These are phyloP conservation scores for Hymenoscyphus linearis DNA, from an alignment of 2,329 filamentous ascomycete genomes.

Conservation along the genomic window DNA sequence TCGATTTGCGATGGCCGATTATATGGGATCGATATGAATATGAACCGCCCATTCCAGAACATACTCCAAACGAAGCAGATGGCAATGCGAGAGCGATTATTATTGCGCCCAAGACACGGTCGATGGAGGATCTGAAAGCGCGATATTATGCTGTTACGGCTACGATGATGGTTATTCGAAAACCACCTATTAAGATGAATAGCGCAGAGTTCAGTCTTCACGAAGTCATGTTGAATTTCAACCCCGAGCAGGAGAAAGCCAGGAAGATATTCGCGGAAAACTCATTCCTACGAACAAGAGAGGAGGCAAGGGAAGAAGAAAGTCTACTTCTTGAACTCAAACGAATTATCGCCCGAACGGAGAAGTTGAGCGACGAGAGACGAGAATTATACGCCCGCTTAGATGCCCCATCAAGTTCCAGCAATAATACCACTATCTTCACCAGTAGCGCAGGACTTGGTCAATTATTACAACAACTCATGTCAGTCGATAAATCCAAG, in stretches of 20 bases:
- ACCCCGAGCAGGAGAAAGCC: slow-evolving; percentile 69
- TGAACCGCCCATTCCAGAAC: slow-evolving; percentile 38
- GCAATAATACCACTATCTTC: slow-evolving; percentile 70
- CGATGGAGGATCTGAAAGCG: slow-evolving; percentile 85
- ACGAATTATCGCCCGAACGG: slow-evolving; percentile 81
- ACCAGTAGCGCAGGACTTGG: slow-evolving; percentile 76
- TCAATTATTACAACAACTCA: slow-evolving; percentile 73
- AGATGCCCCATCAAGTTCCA: slow-evolving; percentile 68
- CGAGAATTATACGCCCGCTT: slow-evolving; percentile 81
- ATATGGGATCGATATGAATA: slow-evolving; percentile 93
- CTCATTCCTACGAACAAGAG: slow-evolving; percentile 71
- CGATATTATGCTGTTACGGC: slow-evolving; percentile 86
- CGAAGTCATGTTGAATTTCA: slow-evolving; percentile 82
- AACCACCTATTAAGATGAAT: slow-evolving; percentile 81
- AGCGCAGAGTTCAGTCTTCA: slow-evolving; percentile 76
- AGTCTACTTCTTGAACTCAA: slow-evolving; percentile 84
- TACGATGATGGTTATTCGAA: slow-evolving; percentile 74
- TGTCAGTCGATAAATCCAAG: slow-evolving; percentile 80
- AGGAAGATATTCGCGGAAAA: slow-evolving; percentile 82
- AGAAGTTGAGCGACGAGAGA: slow-evolving; percentile 81
- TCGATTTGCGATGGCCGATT: slow-evolving; percentile 83
- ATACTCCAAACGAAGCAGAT: slow-evolving; percentile 38
- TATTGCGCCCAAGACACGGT: slow-evolving; percentile 47
- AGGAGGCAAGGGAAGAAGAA: slow-evolving; percentile 90
- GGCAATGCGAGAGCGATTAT: slow-evolving; percentile 45